A percentile compares a stretch with the other conserved stretches of the same genome.
Evolutionary conservation across 139 green algal species (phyloP).

Genomic region (Coccomyxa sp.): DNA sequence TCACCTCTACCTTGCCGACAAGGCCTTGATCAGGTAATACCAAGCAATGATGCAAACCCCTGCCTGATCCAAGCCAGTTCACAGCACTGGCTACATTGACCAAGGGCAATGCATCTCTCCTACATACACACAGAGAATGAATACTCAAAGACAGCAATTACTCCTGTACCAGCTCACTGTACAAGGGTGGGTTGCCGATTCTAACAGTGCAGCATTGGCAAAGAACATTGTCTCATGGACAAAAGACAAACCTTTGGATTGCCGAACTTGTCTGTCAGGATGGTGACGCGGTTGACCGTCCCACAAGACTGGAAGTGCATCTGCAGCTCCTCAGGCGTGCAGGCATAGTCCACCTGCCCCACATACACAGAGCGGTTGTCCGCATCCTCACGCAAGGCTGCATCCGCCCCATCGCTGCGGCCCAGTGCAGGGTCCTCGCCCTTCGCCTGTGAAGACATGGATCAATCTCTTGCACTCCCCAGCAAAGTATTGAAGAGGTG

Average conservation of each 20-base stretch:
- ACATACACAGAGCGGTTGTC: constrained; percentile 90
- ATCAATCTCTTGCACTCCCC: background rate
- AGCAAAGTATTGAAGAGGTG: background rate
- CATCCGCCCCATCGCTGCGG: constrained; percentile 1
- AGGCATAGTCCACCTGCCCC: constrained; percentile 90
- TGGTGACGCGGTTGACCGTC: constrained; percentile 98
- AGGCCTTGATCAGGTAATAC: background rate
- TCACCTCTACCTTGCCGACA: background rate
- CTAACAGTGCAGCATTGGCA: background rate
- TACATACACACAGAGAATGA: background rate
- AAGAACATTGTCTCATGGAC: background rate
- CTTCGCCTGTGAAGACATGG: background rate
- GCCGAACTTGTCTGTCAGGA: constrained; percentile 92
- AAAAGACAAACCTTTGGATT: constrained; percentile 77
- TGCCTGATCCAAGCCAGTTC: background rate
- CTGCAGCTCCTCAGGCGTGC: constrained; percentile 94
- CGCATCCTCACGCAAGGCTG: constrained; percentile 61
- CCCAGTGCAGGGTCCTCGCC: background rate
- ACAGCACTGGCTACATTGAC: background rate
- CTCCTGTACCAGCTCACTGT: background rate
- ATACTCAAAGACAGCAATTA: background rate
- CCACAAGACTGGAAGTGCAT: constrained; percentile 89
- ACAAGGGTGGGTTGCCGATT: background rate
- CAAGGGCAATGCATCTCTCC: background rate
- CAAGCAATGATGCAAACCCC: background rate